These are phyloP conservation scores for Arthrobotrys sinensis DNA, from an alignment of 2,329 filamentous ascomycete genomes.

Conservation along the genomic window DNA sequence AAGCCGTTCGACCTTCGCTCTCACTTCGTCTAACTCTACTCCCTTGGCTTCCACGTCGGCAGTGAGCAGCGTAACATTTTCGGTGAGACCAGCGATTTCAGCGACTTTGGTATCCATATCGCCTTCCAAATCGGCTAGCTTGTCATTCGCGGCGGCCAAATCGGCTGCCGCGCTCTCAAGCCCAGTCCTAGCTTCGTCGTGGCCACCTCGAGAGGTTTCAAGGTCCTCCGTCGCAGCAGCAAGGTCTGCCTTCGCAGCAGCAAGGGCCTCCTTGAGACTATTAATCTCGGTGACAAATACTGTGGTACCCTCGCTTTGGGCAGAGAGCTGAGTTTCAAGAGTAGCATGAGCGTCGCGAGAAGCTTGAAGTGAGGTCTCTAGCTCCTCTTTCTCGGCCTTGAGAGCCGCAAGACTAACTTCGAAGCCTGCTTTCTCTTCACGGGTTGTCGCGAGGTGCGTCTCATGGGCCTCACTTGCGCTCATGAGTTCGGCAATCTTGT, in stretches of 20 bases:
- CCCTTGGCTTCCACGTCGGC: conserved; percentile 46
- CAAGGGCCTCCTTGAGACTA: conserved; percentile 51
- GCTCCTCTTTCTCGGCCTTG: conserved; percentile 49
- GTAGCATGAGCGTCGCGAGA: conserved; percentile 57
- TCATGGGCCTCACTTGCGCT: conserved; percentile 35
- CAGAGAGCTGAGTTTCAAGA: conserved; percentile 56
- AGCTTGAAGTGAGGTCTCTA: conserved; percentile 43
- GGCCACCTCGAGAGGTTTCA: conserved; percentile 6
- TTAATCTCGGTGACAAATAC: conserved; percentile 57
- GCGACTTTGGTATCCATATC: conserved; percentile 43
- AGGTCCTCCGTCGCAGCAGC: conserved; percentile 35
- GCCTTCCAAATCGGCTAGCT: conserved; percentile 34
- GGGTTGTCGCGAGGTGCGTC: conserved; percentile 6
- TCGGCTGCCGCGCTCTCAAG: conserved; percentile 28
- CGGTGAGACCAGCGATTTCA: conserved; percentile 42
- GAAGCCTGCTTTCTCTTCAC: conserved; percentile 32
- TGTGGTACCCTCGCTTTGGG: conserved; percentile 44
- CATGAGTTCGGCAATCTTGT: conserved; percentile 44
- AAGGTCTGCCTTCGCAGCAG: conserved; percentile 34
- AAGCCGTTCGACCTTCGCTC: conserved; percentile 35
- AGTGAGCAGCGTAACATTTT: conserved; percentile 45
- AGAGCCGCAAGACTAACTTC: conserved; percentile 31
- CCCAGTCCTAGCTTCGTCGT: conserved; percentile 24
- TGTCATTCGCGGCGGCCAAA: conserved; percentile 26
- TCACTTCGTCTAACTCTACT: conserved; percentile 34